Evolutionary conservation across 768 basidiomycete genomes (phyloP), one percentile per base, ranked within the genome.

Genomic region (Psilocybe azurescens): DNA sequence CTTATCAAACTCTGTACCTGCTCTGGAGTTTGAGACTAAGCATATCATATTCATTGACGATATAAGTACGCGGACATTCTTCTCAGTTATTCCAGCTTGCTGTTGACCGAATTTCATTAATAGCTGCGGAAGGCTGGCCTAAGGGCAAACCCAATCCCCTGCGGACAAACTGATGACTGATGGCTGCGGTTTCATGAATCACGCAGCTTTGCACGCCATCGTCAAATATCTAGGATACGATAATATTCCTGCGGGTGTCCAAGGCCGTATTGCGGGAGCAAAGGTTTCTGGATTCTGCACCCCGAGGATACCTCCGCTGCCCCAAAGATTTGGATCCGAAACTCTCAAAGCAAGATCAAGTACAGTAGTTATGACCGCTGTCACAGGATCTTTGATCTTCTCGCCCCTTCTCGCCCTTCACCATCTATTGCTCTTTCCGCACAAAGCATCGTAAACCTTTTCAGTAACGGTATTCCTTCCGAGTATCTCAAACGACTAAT

Each of bases 121-220:
- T 60, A 80, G 72, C 70, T 62, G 82, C 83, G 49, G 67, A 81
- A 56, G 67, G 77, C 68, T 78, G 79, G 77, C 39, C 72, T 14
- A 50, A 70, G 55, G 61, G 53, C 54, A 63, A 71, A 33, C 61
- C 61, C 56, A 72, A 86, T 65, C 67, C 84, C 81, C 83, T 1
- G 75, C 89, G 0, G 84, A 89, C 29, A 81, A 86, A 56, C 78
- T 84, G 5, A 84, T 90, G 77, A 92, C 91, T 0, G 91, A 93
- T 68, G 91, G 91, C 0, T 90, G 89, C 72, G 90, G 91, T 0
- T 77, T 85, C 29, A 86, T 91, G 2, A 93, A 90, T 66, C 80
- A 78, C 10, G 77, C 83, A 0, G 86, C 81, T 0, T 73, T 89
- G 0, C 70, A 73, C 2, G 59, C 65, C 0, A 85, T 89, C 4